These are phyloP conservation scores for Casuarina glauca DNA, from an alignment of 306 rosid genomes.

Conservation along the genomic window DNA sequence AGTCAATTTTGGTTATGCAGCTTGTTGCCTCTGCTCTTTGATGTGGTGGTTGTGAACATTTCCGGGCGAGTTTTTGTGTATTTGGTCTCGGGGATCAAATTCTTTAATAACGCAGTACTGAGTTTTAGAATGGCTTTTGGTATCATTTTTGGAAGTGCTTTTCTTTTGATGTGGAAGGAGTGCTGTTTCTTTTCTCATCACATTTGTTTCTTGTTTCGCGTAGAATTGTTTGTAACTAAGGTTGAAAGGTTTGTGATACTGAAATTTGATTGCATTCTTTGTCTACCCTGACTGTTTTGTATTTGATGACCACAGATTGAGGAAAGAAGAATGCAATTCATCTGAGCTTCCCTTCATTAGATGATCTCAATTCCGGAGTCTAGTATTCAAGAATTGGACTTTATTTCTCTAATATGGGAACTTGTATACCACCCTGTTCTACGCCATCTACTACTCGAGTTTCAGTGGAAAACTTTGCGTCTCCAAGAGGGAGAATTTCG, in stretches of 20 bases:
- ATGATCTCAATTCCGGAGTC: background rate
- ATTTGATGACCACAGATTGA: background rate
- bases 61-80: background rate
- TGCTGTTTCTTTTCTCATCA: background rate
- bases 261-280: background rate
- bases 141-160: background rate
- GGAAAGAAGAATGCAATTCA: background rate
- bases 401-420: conserved; percentile 51
- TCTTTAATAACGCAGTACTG: background rate
- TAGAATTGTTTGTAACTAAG: background rate
- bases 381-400: conserved; percentile 15
- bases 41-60: background rate
- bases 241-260: background rate
- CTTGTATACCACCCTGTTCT: conserved; percentile 46
- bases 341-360: background rate
- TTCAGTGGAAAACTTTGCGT: conserved; percentile 51
- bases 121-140: background rate
- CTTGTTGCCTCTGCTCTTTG: background rate
- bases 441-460: conserved; percentile 56
- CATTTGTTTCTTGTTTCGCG: background rate
- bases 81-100: background rate
- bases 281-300: background rate
- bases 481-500: conserved; percentile 51
- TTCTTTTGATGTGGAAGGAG: background rate
- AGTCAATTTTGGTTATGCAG: background rate